Base-by-base conservation (phyloP, 331 rosid species). In the Malus hybrid region DNA sequence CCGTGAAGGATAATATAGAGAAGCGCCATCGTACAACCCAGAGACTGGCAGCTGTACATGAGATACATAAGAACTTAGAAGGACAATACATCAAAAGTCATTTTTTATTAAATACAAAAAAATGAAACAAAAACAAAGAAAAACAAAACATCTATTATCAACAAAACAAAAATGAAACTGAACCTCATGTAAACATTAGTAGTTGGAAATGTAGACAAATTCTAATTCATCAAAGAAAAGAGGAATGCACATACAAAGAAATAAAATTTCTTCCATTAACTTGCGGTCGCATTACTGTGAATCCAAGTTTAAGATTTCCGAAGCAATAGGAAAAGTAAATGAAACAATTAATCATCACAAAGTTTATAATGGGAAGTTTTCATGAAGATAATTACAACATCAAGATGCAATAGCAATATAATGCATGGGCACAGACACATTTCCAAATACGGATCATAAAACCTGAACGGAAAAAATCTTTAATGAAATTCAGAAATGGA, bases 21-120 rank as follows among this genome's bases (percentile, higher is more conserved):
- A 79, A 62, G 86, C 79, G 76, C 79, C 70, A 70, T 90, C 96
- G 76, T 82, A 83, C 50, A 79, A 66, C 67, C 87, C 85, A 76
- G 98, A 52, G 57, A 69, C 80, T 65, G 91, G 91, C 74, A 92
- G 85, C 97, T 94, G 75, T 54, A 82, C 62, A 74, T 24, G 73
- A 69, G 59, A 83, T 31, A 83, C 22, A 78, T 5, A 76, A 82
- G 12, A 64, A 62, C n/a, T 73, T 63, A 69, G 73, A 73, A 80
- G 54, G 63, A 57, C 65, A n/a, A 74, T 65, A 24, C 33, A 18
- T 50, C 11, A 32, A 50, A 65, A 50, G 27, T 2, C 3, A 15
- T 56, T 65, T 57, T 6, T 59, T 19, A 64, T 33, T 28, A 71
- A 19, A 69, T 18, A 29, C 18, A 14, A 48, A 61, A 57, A 42